Evolutionary conservation across 2,329 filamentous ascomycete genomes (phyloP), one percentile per base, ranked within the genome.

Genomic region (Sclerotiophoma versabilis): DNA sequence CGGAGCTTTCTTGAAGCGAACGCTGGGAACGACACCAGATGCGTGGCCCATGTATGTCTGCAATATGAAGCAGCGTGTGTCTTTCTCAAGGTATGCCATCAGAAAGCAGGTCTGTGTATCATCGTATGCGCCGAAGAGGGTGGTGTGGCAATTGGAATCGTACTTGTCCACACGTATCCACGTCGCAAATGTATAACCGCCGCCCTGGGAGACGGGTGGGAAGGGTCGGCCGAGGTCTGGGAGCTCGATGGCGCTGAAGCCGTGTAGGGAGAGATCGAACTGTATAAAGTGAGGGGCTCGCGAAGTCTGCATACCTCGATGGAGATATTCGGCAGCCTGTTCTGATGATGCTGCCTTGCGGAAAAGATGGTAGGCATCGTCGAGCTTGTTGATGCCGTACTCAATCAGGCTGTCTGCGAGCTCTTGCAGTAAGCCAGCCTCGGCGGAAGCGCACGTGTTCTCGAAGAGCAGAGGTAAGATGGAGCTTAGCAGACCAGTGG

Each of bases 41-140:
- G 87, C 83, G 8, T 92, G 92, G 46, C 87, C 91, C 57, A 98
- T 90, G 15, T 95, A 97, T 7, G 96, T 98, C 76, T 99, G 95
- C 5, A 99, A 80, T 63, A 99, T 99, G 63, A 99, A 90, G 75
- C 96, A 95, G 57, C 85, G 90, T 2, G 92, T 96, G 72, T 97
- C 93, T 70, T 89, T 92, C 73, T 99, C 96, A 32, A 99, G 82
- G 70, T 99, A 99, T 56, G 92, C 88, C 64, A 99, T 85, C 29
- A 99, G 79, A 69, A 99, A 99, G 75, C 95, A 99, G 5, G 91
- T 92, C 74, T 98, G 93, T 5, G 87, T 92, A 3, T 88, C 83
- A 76, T 99, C 95, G 74, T 96, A 98, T 8, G 95, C 91, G 22
- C 95, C 95, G 73, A 99, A 99, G 12, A 99, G 84, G 0, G 95